Base-by-base conservation (phyloP, 75 land plant species). In the Pinus albicaulis region DNA sequence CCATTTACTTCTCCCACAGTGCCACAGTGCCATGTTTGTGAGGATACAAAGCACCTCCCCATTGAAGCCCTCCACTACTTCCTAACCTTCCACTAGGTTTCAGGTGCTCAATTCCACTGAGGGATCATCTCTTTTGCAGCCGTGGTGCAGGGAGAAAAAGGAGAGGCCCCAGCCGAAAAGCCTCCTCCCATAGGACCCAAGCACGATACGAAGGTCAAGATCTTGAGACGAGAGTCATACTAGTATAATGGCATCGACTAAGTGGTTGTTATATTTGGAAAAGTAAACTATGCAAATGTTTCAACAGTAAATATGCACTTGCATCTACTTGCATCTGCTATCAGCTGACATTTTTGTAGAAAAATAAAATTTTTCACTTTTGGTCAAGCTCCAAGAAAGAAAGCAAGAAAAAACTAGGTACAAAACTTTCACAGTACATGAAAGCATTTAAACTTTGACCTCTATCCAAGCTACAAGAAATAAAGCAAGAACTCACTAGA, bases 111-210 rank as follows among this genome's bases (percentile, higher is more conserved):
- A 56, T 16, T 57, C 16, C 22, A 74, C 36, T 17, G 34, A 64
- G 7, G 68, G 34, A 31, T 64, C 75, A 26, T 7, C 44, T 65
- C 81, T 80, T 62, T 55, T 81, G 4, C 76, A 84, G 11, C 71
- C 7, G 44, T 87, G 13, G 15, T 86, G n/a, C 58, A 80, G 4
- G 82, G 16, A 25, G 82, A 41, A 13, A 75, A 83, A 19, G 77
- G 58, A 19, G 77, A 65, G 20, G 63, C 78, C 15, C 78, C 75
- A 7, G 76, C 65, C 8, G 76, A 55, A 38, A 88, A 89, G 81
- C 97, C 90, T 16, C 86, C 87, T 8, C 93, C 90, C 5, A 72
- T 95, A 38, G 98, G 98, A 26, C 98, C 98, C 61, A 91, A 91
- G 82, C 89, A 95, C 57, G 98, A 95, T 61, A 16, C 55, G n/a